Conservation (phyloP, 208 protist species). For the Vickermania spadyakhi region DNA sequence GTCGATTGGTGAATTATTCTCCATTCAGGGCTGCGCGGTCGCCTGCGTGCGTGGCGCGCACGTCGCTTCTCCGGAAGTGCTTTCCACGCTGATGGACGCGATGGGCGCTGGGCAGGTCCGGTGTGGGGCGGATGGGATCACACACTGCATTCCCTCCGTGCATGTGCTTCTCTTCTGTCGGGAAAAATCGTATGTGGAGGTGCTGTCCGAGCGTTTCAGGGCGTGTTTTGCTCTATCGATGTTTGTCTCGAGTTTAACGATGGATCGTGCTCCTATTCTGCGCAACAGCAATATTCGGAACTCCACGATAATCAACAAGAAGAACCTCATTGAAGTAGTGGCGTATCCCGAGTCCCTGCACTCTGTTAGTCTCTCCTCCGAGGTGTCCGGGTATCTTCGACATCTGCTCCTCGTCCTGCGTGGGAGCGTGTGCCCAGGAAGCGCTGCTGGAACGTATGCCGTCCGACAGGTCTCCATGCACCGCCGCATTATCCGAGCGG, state of each 20-base stretch:
- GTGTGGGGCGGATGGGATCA: conserved; percentile 13
- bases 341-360: conserved; percentile 29
- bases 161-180: conserved; percentile 79
- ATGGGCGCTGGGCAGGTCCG: conserved; percentile 41
- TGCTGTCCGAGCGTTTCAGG: conserved; percentile 58
- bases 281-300: conserved; percentile 33
- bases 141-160: conserved; percentile 22
- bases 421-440: conserved; percentile 28
- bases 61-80: conserved; percentile 41
- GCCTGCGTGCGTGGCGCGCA: conserved; percentile 62
- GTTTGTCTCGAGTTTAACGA: conserved; percentile 65
- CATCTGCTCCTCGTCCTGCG: conserved; percentile 68
- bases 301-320: conserved; percentile 74
- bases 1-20: not conserved
- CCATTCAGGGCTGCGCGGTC: conserved; percentile 43
- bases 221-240: conserved; percentile 72
- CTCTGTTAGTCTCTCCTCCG: conserved; percentile 48
- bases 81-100: conserved; percentile 58
- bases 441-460: conserved; percentile 10
- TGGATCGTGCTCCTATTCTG: conserved; percentile 74
- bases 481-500: conserved; percentile 28
- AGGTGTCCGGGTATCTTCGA: conserved; percentile 63
- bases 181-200: conserved; percentile 26
- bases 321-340: conserved; percentile 66
- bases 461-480: conserved; percentile 23